A percentile compares a stretch with the other conserved stretches of the same genome.
These are phyloP conservation scores for Abelmoschus esculentus DNA, from an alignment of 345 rosid species.

Conservation along the genomic window DNA sequence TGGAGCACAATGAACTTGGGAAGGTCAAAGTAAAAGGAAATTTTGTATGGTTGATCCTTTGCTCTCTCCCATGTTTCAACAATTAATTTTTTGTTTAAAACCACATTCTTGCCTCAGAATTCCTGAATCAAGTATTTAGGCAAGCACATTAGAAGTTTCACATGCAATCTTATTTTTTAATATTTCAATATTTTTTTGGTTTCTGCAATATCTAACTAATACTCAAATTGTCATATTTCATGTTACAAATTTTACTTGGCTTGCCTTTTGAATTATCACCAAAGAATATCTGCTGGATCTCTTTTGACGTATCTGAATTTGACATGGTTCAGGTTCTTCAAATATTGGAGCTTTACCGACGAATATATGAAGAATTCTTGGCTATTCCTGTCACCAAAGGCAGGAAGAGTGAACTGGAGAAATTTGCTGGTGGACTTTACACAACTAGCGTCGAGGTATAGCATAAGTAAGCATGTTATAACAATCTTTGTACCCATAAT, in stretches of 20 bases:
- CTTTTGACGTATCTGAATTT: not conserved
- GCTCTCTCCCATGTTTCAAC: not conserved
- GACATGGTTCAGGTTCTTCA: conserved; percentile 45
- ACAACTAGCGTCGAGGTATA: conserved; percentile 90
- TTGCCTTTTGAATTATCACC: not conserved
- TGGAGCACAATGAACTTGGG: not conserved
- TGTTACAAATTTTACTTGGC: not conserved
- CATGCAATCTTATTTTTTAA: not conserved
- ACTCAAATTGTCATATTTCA: not conserved
- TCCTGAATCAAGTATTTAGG: not conserved
- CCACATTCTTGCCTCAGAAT: not conserved
- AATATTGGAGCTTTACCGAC: conserved; percentile 79
- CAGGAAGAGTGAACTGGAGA: conserved; percentile 90
- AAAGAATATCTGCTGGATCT: not conserved
- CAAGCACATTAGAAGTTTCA: not conserved
- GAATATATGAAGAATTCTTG: conserved; percentile 83
- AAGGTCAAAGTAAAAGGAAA: not conserved
- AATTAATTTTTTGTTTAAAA: not conserved
- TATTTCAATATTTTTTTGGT: not conserved
- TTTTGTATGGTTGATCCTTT: not conserved
- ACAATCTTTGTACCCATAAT: not conserved
- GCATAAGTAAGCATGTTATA: not conserved
- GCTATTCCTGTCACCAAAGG: conserved; percentile 93
- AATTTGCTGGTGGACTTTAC: conserved; percentile 97
- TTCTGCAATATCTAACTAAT: not conserved